Conservation (phyloP, 2,329 filamentous ascomycete species). For the Clonostachys rhizophaga region DNA sequence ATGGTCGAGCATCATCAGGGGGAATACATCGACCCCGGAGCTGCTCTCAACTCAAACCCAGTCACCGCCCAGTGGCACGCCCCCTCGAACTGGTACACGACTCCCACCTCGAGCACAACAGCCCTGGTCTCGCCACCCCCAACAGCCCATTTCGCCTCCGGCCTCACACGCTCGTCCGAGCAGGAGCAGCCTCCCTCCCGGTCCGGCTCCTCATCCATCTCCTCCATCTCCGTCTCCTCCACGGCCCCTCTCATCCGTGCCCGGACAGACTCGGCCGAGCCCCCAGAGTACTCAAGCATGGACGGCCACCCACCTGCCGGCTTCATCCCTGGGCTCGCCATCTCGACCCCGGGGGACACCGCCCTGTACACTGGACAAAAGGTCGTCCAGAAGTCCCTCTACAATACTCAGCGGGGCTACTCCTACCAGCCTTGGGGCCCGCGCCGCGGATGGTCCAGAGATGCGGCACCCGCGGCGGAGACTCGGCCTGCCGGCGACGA, state of each 20-base stretch:
- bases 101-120: neutral
- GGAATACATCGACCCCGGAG: slow-evolving; percentile 5
- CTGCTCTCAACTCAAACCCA: slow-evolving; percentile 8
- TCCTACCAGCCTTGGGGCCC: no score
- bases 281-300: slow-evolving; percentile 16
- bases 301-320: slow-evolving; percentile 8
- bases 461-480: no score
- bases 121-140: neutral
- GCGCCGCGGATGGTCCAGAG: no score
- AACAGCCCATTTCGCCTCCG: neutral
- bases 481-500: no score
- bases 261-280: slow-evolving; percentile 5
- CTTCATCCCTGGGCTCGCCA: slow-evolving; percentile 11
- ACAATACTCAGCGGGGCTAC: no score
- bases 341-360: slow-evolving; percentile 5
- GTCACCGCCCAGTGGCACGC: slow-evolving; percentile 5
- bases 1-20: slow-evolving; percentile 10
- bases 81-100: neutral
- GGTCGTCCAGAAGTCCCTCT: no score
- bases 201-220: neutral
- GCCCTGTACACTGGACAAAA: no score
- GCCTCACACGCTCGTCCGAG: no score
- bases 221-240: slow-evolving; percentile 17
- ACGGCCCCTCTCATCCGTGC: slow-evolving; percentile 23
- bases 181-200: neutral